phyloP scores from a whole-genome alignment of 176 grass and related monocot species.

The Thinopyrum elongatum region DNA sequence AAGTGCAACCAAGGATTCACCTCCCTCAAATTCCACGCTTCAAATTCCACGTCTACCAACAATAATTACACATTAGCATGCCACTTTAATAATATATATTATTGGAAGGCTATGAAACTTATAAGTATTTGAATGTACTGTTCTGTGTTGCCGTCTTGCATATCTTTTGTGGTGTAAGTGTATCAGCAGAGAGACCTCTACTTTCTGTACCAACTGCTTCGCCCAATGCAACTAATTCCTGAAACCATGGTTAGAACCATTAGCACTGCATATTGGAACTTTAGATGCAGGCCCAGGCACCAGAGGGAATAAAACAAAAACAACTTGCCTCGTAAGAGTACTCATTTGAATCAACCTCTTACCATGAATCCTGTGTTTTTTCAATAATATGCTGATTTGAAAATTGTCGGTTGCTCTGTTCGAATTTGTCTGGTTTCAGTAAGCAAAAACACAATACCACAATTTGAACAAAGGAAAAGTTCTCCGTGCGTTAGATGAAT shows the following conservation, averaged over 20 bases:
- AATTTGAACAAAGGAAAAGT: conserved; percentile 14
- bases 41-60: conserved; percentile 79
- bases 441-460: background rate
- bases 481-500: background rate
- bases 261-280: background rate
- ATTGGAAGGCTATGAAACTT: conserved; percentile 24
- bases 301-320: conserved; percentile 10
- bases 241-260: conserved; percentile 27
- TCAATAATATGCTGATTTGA: conserved; percentile 12
- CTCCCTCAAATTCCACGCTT: conserved; percentile 89
- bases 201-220: conserved; percentile 91
- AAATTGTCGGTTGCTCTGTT: conserved; percentile 1
- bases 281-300: background rate
- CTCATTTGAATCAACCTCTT: conserved; percentile 94
- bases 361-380: conserved; percentile 86
- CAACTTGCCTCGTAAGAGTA: conserved; percentile 83
- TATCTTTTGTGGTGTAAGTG: conserved; percentile 75
- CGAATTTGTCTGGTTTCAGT: background rate
- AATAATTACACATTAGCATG: conserved; percentile 15
- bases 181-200: conserved; percentile 82
- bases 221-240: conserved; percentile 94
- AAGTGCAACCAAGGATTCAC: conserved; percentile 77
- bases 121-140: conserved; percentile 61
- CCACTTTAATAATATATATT: conserved; percentile 1
- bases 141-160: conserved; percentile 74